Evolutionary conservation across 805 yeast genomes (phyloP), one percentile per base, ranked within the genome.

Genomic region (Kazachstania africana): DNA sequence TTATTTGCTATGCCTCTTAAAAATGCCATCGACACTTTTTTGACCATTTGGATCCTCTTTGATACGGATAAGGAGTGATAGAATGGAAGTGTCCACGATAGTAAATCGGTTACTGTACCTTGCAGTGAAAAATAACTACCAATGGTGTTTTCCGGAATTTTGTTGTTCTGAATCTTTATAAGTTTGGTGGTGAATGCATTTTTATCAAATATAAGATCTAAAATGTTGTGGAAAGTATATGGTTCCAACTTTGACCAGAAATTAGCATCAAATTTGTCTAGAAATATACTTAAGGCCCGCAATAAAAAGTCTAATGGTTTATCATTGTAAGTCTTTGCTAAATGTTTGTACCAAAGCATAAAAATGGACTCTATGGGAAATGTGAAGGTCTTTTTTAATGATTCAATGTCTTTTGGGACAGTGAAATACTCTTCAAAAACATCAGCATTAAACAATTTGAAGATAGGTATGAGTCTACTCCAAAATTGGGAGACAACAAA

Each of bases 201-300:
- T 42, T 69, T 75, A 13, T 68, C 67, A 28, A 78, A 63, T 1
- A 78, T 60, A 12, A 73, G 64, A 39, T 78, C 85, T 31, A 79
- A 50, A 27, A 76, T 59, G 36, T 72, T 74, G 18, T 62, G 63
- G 36, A 67, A 70, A 2, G 70, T 68, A 37, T 60, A 67, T 0
- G 81, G 82, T 1, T 66, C 57, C 3, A 74, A 62, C 16, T 56
- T 42, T 0, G 49, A 43, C 88, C 91, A 82, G 36, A 76, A 70
- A 3, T 58, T 55, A 0, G 44, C 13, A 6, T 62, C 65, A 8
- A 72, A 57, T 25, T 59, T 59, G 3, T 41, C 36, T 16, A 80
- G 50, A 1, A 76, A 50, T 6, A 61, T 36, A 10, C 60, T 46
- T 21, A 79, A 61, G 3, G 70, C 68, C 34, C 70, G 58, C n/a